These are phyloP conservation scores for Amauroascus verrucosus DNA, from an alignment of 2,329 filamentous ascomycete species.

Conservation along the genomic window DNA sequence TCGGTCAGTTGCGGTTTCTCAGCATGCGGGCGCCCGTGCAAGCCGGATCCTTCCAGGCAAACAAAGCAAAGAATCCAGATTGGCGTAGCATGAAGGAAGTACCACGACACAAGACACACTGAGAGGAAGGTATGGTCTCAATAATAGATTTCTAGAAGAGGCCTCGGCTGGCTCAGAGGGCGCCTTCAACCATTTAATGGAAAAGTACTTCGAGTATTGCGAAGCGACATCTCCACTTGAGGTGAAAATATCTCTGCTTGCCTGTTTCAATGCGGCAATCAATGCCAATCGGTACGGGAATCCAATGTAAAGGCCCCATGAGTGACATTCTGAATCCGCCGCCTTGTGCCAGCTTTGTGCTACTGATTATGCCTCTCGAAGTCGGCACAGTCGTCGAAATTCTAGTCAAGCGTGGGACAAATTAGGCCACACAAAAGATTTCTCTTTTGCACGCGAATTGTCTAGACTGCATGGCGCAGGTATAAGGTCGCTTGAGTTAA, in stretches of 20 bases:
- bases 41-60: background rate
- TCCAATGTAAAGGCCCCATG: background rate
- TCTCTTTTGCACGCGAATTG: background rate
- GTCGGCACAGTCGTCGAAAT: background rate
- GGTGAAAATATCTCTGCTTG: too few relatives aligned
- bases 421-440: background rate
- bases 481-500: background rate
- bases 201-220: background rate
- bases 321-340: background rate
- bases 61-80: background rate
- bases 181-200: too few relatives aligned
- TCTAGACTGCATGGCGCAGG: background rate
- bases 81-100: background rate
- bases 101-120: background rate
- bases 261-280: too few relatives aligned
- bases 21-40: constrained; percentile 2
- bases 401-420: background rate
- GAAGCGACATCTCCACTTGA: too few relatives aligned
- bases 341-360: constrained; percentile 1
- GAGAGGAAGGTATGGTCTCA: background rate
- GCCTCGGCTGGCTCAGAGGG: too few relatives aligned
- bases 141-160: background rate
- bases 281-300: background rate
- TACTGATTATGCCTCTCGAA: background rate
- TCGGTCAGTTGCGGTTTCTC: constrained; percentile 7